Conservation (phyloP, 441 rosid species). For the Brassica hybrid region DNA sequence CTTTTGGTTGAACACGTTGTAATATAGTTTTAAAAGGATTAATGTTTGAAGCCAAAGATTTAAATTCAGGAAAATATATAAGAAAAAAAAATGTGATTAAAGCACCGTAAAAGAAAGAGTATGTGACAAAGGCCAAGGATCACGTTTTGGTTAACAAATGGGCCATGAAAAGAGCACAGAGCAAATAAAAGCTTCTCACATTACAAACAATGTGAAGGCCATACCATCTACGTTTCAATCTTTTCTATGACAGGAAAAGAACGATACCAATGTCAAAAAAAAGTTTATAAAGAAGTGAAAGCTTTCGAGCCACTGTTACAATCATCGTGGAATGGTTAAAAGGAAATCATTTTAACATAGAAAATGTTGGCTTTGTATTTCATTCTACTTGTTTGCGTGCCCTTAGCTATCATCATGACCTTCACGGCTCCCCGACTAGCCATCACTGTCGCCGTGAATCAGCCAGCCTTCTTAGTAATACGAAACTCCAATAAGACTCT, state of each 20-base stretch:
- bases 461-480: slow-evolving; percentile 20
- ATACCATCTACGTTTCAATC: slow-evolving; percentile 15
- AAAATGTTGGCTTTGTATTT: slow-evolving; percentile 58
- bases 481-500: slow-evolving; percentile 1
- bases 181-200: slow-evolving; percentile 11
- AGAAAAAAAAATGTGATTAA: slow-evolving; percentile 32
- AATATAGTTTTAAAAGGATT: not conserved
- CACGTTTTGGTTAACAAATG: slow-evolving; percentile 31
- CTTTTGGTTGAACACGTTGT: not conserved
- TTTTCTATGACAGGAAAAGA: not conserved
- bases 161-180: slow-evolving; percentile 2
- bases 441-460: slow-evolving; percentile 28
- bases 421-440: slow-evolving; percentile 37
- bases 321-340: slow-evolving; percentile 3
- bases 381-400: slow-evolving; percentile 62
- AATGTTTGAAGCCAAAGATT: not conserved
- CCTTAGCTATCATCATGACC: slow-evolving; percentile 60
- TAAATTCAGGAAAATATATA: not conserved
- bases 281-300: not conserved
- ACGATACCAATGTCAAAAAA: not conserved
- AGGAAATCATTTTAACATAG: not conserved
- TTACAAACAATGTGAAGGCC: slow-evolving; percentile 36
- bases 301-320: not conserved
- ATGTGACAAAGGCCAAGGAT: slow-evolving; percentile 25
- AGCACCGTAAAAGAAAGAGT: slow-evolving; percentile 27